phyloP scores from a whole-genome alignment of 495 filamentous ascomycete species.

The Neurospora sp. region DNA sequence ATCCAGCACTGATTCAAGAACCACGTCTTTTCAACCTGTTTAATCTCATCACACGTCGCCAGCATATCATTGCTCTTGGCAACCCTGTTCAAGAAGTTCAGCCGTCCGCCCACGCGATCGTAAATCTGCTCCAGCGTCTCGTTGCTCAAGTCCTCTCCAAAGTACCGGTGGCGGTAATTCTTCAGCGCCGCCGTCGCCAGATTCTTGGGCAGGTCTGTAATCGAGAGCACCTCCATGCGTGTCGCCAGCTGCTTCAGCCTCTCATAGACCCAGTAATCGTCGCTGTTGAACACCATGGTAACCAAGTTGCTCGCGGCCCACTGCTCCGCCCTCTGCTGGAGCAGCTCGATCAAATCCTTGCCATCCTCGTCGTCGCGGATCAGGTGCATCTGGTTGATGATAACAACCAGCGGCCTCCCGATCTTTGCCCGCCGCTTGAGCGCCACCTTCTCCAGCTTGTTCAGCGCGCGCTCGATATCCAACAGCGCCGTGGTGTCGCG shows the following conservation, averaged over 20 bases:
- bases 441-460: conserved; percentile 95
- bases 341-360: conserved; percentile 80
- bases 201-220: conserved; percentile 67
- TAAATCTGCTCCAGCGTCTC: conserved; percentile 67
- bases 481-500: conserved; percentile 82
- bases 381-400: conserved; percentile 86
- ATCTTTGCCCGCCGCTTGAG: conserved; percentile 47
- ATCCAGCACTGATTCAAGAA: conserved; percentile 94
- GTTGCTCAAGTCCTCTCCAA: conserved; percentile 42
- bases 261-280: conserved; percentile 98
- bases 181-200: conserved; percentile 65
- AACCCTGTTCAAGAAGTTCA: conserved; percentile 77
- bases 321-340: conserved; percentile 90
- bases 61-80: conserved; percentile 73
- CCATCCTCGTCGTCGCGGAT: conserved; percentile 86
- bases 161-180: conserved; percentile 65
- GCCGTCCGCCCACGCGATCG: conserved; percentile 70
- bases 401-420: conserved; percentile 66
- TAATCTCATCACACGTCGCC: conserved; percentile 67
- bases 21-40: conserved; percentile 79
- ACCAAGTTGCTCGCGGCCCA: conserved; percentile 88
- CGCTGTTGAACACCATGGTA: conserved; percentile 84
- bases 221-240: conserved; percentile 80
- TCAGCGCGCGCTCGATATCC: conserved; percentile 92
- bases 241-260: conserved; percentile 81